phyloP scores from a whole-genome alignment of 768 basidiomycete species.

The Amanita phalloides region DNA sequence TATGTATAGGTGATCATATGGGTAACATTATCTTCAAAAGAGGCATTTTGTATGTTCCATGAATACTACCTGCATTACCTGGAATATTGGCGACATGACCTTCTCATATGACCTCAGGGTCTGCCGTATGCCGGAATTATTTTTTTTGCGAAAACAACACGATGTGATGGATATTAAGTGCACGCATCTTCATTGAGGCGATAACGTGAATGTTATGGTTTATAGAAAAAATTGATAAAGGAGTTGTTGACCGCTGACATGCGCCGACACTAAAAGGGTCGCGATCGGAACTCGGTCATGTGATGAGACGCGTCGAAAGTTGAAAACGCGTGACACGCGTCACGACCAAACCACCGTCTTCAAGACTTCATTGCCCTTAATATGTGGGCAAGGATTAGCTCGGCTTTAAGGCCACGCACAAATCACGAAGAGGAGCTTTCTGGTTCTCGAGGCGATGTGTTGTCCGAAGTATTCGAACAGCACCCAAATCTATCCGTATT shows the following conservation, averaged over 20 bases:
- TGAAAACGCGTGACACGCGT: slow-evolving; percentile 6
- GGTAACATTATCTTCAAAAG: no score
- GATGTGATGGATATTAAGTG: no score
- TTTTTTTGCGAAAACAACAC: no score
- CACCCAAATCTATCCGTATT: slow-evolving; percentile 55
- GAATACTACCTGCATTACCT: no score
- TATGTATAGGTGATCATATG: background rate
- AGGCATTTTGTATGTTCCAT: no score
- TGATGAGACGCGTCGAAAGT: slow-evolving; percentile 11
- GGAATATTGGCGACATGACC: no score
- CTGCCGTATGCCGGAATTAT: no score
- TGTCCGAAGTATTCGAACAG: slow-evolving; percentile 44
- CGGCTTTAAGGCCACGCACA: slow-evolving; percentile 37
- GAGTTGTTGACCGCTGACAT: no score
- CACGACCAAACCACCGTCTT: slow-evolving; percentile 6
- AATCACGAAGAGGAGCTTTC: slow-evolving; percentile 19
- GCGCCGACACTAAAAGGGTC: background rate
- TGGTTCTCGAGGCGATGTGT: slow-evolving; percentile 28
- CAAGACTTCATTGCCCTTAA: background rate
- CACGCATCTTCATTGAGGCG: no score
- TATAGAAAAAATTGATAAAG: no score
- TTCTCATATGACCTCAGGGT: no score
- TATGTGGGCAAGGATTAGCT: slow-evolving; percentile 59
- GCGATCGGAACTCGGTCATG: slow-evolving; percentile 5
- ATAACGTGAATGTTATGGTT: no score